Evolutionary conservation across 257 asterid genomes (phyloP).

Genomic region (Solanum rostratum): DNA sequence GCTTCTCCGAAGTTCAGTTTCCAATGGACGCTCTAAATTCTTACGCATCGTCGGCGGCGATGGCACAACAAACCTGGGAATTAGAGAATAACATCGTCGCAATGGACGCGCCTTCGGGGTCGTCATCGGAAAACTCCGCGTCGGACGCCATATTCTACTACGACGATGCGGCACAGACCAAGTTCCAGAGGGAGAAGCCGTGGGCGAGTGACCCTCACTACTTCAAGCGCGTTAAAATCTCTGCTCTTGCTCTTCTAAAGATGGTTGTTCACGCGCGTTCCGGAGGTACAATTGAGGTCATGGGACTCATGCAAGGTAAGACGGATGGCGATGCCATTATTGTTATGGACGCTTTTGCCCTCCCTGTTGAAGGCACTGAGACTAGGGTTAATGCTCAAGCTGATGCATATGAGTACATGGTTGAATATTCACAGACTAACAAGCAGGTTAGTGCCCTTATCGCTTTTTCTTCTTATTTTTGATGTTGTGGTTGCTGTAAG

Average conservation of each 20-base stretch:
- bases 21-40: constrained; percentile 30
- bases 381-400: constrained; percentile 99
- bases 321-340: constrained; percentile 91
- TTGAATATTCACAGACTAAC: constrained; percentile 79
- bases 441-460: constrained; percentile 44
- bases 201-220: constrained; percentile 90
- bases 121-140: constrained; percentile 24
- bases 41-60: constrained; percentile 29
- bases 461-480: background rate
- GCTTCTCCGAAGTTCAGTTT: background rate
- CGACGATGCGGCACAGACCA: constrained; percentile 70
- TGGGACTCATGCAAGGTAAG: constrained; percentile 99
- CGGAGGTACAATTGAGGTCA: constrained; percentile 93
- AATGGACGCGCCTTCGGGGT: constrained; percentile 17
- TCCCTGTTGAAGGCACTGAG: constrained; percentile 97
- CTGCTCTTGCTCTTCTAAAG: constrained; percentile 92
- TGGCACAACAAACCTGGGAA: constrained; percentile 77
- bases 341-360: constrained; percentile 98
- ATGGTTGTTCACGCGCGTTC: constrained; percentile 99
- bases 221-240: constrained; percentile 93
- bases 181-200: constrained; percentile 79
- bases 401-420: constrained; percentile 98
- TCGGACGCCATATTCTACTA: constrained; percentile 80
- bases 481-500: background rate
- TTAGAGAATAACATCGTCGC: constrained; percentile 52